Base-by-base conservation (phyloP, 257 asterid genomes). In the Cordia subcordata region DNA sequence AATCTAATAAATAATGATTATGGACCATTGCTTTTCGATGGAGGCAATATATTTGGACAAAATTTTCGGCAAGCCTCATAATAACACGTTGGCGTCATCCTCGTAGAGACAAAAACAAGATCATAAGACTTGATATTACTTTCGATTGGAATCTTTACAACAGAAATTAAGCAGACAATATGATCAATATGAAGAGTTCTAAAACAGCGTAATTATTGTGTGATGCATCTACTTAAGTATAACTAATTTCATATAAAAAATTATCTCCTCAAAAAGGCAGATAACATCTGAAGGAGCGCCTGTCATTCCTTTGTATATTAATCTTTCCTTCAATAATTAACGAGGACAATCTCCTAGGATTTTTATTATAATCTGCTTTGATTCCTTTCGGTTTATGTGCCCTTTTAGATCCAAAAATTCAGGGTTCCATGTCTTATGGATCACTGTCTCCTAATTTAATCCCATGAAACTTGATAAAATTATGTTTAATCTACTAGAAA, bases 301-400 rank as follows among this genome's bases (percentile, higher is more conserved):
- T 12, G 50, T 12, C 3, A 45, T 12, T 45, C 14, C 50, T 45
- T 1, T 45, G 9, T 14, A 4, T 47, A 4, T 14, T n/a, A n/a
- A n/a, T 14, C 10, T n/a, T 14, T 19, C 16, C 8, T 6, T 14
- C 15, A 13, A 14, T 14, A 14, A 14, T 14, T 14, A 14, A 14
- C 8, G 16, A 47, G 0, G 53, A 19, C 0, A 8, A 47, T 13
- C n/a, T 18, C n/a, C 51, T 47, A 5, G 18, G 15, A 47, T 18
- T 1, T n/a, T 21, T 53, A 23, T 12, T 21, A 21, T 53, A 8
- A 53, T 21, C 22, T 6, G 8, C 11, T 53, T 22, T 21, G 57
- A 53, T 53, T 53, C 18, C 57, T 5, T 53, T 42, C 3, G 57
- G 57, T 19, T 22, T 53, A 53, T 53, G 57, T 53, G 57, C 57